Evolutionary conservation across 1,284 basidiomycete species (phyloP), one percentile per base, ranked within the genome.

Genomic region (Cryptococcus deneoformans): DNA sequence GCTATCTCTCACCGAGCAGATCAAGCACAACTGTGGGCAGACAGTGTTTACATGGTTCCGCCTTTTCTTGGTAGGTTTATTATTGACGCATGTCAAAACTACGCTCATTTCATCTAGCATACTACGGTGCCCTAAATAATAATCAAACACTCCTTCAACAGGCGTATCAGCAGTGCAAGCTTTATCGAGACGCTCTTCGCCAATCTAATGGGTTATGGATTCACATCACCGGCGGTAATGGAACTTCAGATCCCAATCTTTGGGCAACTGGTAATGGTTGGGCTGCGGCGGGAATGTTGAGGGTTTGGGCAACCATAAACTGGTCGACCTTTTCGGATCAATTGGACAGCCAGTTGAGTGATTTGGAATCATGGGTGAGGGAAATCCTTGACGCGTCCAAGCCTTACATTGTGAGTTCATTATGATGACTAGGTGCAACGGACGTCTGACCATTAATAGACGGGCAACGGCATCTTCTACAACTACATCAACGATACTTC

Each of bases 131-230:
- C 38, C 66, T 85, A 34, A 85, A 84, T 0, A 70, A 79, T 36
- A 92, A 95, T 75, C 73, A 82, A 44, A 84, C 85, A 1, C 79
- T 93, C 29, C 69, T 95, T 8, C 73, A 79, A 38, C 82, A 85
- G 53, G 87, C 90, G 0, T 89, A 90, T 77, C 84, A 83, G 40
- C 94, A 97, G 72, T 85, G 89, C 62, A 80, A 80, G 48, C 79
- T 92, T 0, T 95, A 96, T 73, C 84, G 92, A 14, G 77, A 83
- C 1, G 68, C 64, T 5, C 72, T 83, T 16, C 64, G 63, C n/a
- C 57, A 68, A 43, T 12, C 39, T 8, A 64, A 53, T 36, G 71
- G 69, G 7, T 67, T 78, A 12, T 79, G 78, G 78, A 57, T 60
- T 29, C 78, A 79, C 59, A 79, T 78, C 59, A 46, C 67, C n/a